A percentile compares a stretch with the other conserved stretches of the same genome.
Conservation (phyloP, 345 rosid genomes). For the Linum trigynum region DNA sequence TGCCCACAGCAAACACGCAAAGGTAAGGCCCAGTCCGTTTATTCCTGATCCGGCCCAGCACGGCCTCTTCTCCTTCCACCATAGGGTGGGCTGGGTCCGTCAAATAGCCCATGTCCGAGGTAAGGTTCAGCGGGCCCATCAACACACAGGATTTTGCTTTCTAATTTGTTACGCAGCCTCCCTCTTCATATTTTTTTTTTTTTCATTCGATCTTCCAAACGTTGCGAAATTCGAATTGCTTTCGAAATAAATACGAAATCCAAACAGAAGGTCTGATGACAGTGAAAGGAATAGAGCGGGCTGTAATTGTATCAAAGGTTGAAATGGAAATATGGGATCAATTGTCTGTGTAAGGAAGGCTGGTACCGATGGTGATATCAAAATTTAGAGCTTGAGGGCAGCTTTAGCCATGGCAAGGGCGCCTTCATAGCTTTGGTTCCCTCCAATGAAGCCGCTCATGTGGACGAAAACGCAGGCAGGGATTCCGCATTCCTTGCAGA, state of each 20-base stretch:
- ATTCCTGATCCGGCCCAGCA: conserved; percentile 22
- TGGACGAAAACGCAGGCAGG: conserved; percentile 80
- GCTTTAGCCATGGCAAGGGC: conserved; percentile 69
- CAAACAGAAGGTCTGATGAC: too few species aligned
- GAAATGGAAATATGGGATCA: too few species aligned
- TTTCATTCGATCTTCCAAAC: too few species aligned
- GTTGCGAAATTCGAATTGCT: too few species aligned
- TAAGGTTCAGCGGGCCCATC: conserved; percentile 91
- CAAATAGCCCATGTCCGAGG: conserved; percentile 72
- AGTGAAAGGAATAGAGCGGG: too few species aligned
- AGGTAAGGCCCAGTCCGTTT: conserved; percentile 49
- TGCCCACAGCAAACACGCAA: conserved; percentile 61
- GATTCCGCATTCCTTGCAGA: conserved; percentile 55
- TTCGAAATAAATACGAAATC: too few species aligned
- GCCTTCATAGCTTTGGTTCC: conserved; percentile 60
- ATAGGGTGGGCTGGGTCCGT: conserved; percentile 89
- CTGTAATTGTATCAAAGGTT: too few species aligned
- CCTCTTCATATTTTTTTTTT: too few species aligned
- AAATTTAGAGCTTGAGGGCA: conserved; percentile 30
- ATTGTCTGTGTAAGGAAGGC: too few species aligned
- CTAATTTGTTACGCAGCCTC: too few species aligned
- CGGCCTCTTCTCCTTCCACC: conserved; percentile 58
- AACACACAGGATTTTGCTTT: conserved; percentile 81
- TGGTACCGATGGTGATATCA: background rate
- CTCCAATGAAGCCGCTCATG: conserved; percentile 88